These are phyloP conservation scores for Ananas comosus DNA, from an alignment of 176 grass and related monocot species.

Conservation along the genomic window DNA sequence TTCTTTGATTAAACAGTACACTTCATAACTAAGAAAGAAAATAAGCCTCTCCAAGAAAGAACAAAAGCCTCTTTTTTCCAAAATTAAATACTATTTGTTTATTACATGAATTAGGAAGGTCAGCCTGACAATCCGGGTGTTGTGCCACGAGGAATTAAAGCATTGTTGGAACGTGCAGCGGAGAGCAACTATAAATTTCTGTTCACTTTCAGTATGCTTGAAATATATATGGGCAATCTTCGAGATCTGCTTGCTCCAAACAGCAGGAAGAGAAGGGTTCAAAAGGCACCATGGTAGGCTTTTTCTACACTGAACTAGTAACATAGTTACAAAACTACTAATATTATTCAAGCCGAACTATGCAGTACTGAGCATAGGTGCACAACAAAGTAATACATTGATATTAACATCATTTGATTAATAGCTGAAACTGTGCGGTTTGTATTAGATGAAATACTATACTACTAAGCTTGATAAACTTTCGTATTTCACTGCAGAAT, in stretches of 20 bases:
- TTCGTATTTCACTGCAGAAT: too few relatives aligned
- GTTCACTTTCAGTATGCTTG: conserved; percentile 96
- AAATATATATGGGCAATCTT: conserved; percentile 94
- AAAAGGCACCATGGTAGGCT: conserved; percentile 57
- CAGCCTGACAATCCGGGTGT: conserved; percentile 43
- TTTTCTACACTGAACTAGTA: conserved; percentile 13
- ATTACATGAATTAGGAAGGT: conserved; percentile 61
- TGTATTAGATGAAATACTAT: too few relatives aligned
- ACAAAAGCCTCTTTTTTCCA: not conserved
- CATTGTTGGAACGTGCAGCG: conserved; percentile 55
- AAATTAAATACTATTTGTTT: not conserved
- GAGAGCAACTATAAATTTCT: conserved; percentile 57
- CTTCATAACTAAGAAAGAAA: not conserved
- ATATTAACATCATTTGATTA: too few relatives aligned
- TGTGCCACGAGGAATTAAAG: conserved; percentile 71
- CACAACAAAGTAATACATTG: too few relatives aligned
- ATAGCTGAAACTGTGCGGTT: too few relatives aligned
- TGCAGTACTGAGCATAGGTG: not conserved
- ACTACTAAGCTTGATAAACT: too few relatives aligned
- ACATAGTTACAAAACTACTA: not conserved
- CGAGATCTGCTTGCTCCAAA: conserved; percentile 64
- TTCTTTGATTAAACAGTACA: not conserved
- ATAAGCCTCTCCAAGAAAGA: not conserved
- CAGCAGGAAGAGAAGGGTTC: conserved; percentile 35
- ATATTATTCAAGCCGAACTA: not conserved